Evolutionary conservation across 805 yeast species (phyloP).

Genomic region (Ogataea pilisensis): DNA sequence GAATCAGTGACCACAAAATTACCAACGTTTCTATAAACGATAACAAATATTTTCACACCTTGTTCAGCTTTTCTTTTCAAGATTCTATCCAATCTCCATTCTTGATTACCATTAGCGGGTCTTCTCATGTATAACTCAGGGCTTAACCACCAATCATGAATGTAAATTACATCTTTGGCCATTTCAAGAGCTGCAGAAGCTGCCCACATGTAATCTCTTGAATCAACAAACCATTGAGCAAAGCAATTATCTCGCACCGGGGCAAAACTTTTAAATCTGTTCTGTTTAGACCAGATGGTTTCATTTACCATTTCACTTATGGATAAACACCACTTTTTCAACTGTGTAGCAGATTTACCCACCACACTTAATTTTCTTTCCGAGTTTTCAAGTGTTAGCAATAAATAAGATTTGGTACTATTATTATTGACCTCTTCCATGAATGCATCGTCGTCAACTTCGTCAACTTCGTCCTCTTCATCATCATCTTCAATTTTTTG

Average conservation of each 20-base stretch:
- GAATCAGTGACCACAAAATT: conserved; percentile 92
- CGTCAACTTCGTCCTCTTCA: conserved; percentile 43
- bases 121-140: conserved; percentile 92
- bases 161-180: conserved; percentile 90
- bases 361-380: conserved; percentile 75
- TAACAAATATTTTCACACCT: conserved; percentile 90
- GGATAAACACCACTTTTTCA: conserved; percentile 72
- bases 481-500: conserved; percentile 21
- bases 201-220: conserved; percentile 94
- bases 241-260: conserved; percentile 81
- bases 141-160: conserved; percentile 98
- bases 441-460: conserved; percentile 27
- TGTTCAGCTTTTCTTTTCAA: conserved; percentile 86
- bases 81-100: conserved; percentile 86
- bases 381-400: conserved; percentile 60
- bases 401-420: conserved; percentile 46
- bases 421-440: conserved; percentile 31
- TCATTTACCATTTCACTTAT: conserved; percentile 62
- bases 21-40: conserved; percentile 91
- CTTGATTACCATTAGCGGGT: conserved; percentile 93
- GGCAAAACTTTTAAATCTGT: conserved; percentile 88
- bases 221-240: conserved; percentile 96
- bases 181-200: conserved; percentile 84
- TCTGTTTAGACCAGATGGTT: conserved; percentile 66
- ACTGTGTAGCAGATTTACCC: conserved; percentile 60